Conservation (phyloP, 2,329 filamentous ascomycete genomes). For the Arthroderma uncinatum region DNA sequence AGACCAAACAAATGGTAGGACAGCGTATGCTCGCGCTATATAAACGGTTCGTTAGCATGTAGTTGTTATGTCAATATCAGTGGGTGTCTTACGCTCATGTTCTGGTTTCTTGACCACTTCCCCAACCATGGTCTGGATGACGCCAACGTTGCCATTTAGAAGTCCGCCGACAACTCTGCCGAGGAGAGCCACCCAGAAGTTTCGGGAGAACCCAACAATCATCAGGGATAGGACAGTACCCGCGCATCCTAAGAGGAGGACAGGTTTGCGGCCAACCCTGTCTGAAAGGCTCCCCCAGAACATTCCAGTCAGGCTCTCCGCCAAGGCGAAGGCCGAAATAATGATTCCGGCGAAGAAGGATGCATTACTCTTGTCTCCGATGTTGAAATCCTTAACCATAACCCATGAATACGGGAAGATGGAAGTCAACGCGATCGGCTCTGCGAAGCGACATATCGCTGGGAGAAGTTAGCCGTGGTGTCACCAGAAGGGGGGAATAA, state of each 20-base stretch:
- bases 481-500: not conserved
- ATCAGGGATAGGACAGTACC: constrained; percentile 74
- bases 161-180: constrained; percentile 69
- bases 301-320: constrained; percentile 63
- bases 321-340: constrained; percentile 74
- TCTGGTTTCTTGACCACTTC: constrained; percentile 82
- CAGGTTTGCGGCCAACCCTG: constrained; percentile 66
- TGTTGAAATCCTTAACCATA: constrained; percentile 63
- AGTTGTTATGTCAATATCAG: not conserved
- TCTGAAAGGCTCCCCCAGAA: constrained; percentile 71
- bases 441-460: constrained; percentile 87
- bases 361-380: constrained; percentile 62
- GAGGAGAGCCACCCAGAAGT: constrained; percentile 64
- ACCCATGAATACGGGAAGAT: constrained; percentile 89
- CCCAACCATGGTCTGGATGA: constrained; percentile 85
- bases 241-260: constrained; percentile 62
- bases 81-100: constrained; percentile 52
- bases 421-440: constrained; percentile 84
- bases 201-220: constrained; percentile 73
- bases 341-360: constrained; percentile 81
- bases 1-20: constrained; percentile 89
- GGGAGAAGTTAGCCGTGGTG: constrained; percentile 6
- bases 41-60: not conserved
- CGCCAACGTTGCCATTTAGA: constrained; percentile 84
- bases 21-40: constrained; percentile 64